phyloP scores from a whole-genome alignment of 1,284 basidiomycete genomes.

The Ceratobasidium sp. region DNA sequence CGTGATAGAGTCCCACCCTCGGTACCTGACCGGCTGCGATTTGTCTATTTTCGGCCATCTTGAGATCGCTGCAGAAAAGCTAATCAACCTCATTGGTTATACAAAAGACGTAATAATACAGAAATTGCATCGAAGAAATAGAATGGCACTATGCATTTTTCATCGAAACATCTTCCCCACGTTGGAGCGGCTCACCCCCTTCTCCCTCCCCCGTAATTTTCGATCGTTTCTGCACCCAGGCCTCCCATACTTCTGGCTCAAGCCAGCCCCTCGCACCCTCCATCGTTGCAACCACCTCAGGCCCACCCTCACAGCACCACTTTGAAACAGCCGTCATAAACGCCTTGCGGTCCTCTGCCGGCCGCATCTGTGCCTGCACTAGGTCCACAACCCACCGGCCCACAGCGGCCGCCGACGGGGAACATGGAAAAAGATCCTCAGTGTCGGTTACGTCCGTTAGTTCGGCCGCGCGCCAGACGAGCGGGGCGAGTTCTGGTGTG shows the following conservation, averaged over 20 bases:
- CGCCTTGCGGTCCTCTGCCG: conserved; percentile 9
- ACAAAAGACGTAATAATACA: neutral
- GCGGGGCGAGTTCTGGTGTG: conserved; percentile 18
- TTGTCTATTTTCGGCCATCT: neutral
- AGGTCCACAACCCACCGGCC: conserved; percentile 19
- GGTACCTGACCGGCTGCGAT: neutral
- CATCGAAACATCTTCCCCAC: neutral
- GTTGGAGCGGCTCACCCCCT: neutral
- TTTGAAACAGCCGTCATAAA: conserved; percentile 18
- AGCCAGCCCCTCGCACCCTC: conserved; percentile 20
- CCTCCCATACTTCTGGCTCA: conserved; percentile 23
- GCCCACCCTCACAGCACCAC: conserved; percentile 21
- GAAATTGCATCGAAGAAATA: neutral
- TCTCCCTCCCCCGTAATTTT: neutral
- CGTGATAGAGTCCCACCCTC: neutral
- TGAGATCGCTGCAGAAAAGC: neutral
- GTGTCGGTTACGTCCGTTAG: conserved; percentile 25
- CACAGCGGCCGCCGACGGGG: neutral
- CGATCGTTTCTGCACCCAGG: conserved; percentile 17
- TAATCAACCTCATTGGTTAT: conserved; percentile 7
- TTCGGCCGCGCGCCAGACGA: conserved; percentile 29
- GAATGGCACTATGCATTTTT: neutral
- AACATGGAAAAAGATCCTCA: conserved; percentile 20
- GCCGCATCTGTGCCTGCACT: conserved; percentile 19
- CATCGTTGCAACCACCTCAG: conserved; percentile 19